Percentiles rank a stretch among this genome's conserved stretches.
These are phyloP conservation scores for Colletotrichum costaricense DNA, from an alignment of 2,329 filamentous ascomycete genomes.

Conservation along the genomic window DNA sequence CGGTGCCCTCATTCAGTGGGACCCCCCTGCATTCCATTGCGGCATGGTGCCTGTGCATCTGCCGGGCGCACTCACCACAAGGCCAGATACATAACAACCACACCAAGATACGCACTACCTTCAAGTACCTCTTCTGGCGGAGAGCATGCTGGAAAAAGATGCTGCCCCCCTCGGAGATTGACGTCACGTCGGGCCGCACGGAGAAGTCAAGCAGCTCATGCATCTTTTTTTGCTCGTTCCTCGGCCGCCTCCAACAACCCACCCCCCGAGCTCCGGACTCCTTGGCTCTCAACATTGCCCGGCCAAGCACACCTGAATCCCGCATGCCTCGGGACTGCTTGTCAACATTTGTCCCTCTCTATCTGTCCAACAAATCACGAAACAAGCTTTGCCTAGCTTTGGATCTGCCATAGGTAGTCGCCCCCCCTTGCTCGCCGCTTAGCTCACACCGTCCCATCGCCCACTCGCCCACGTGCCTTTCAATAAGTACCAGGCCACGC, in stretches of 20 bases:
- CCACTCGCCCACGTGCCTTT: neutral
- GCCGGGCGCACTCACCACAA: neutral
- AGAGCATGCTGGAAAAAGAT: neutral
- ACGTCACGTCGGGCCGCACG: slow-evolving; percentile 2
- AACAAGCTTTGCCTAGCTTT: slow-evolving; percentile 23
- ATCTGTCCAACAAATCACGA: neutral
- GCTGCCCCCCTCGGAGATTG: neutral
- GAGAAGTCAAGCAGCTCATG: neutral
- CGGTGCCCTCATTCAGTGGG: neutral
- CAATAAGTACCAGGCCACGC: slow-evolving; percentile 9
- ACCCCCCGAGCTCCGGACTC: neutral
- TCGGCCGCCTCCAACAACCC: slow-evolving; percentile 1
- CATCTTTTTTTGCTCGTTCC: neutral
- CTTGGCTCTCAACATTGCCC: neutral
- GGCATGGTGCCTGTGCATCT: slow-evolving; percentile 7
- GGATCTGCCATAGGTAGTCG: neutral
- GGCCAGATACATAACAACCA: too few species aligned
- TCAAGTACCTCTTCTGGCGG: too few species aligned
- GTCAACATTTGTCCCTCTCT: neutral
- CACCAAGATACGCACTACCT: too few species aligned
- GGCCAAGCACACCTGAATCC: neutral
- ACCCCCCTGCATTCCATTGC: neutral
- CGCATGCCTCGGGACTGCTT: neutral
- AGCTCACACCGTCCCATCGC: neutral
- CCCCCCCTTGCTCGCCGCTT: slow-evolving; percentile 9